These are phyloP conservation scores for Adansonia digitata DNA, from an alignment of 345 rosid species.

Conservation along the genomic window DNA sequence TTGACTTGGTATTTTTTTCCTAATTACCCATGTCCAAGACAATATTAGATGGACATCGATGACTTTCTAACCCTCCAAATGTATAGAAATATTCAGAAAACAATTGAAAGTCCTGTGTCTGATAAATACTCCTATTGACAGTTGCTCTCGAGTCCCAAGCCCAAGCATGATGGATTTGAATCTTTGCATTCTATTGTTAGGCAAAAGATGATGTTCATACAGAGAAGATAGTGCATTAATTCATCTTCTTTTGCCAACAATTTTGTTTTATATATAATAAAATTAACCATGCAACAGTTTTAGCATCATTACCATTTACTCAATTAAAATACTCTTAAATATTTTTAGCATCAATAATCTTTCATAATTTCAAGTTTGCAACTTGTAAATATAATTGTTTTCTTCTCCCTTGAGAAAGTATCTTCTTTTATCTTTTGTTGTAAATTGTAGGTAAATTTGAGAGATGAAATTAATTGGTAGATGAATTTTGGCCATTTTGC, in stretches of 20 bases:
- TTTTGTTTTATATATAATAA: no score
- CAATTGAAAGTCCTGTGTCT: not conserved
- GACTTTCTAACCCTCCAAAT: not conserved
- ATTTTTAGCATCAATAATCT: not conserved
- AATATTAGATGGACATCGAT: not conserved
- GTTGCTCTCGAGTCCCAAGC: not conserved
- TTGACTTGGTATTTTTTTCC: not conserved
- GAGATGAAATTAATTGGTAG: not conserved
- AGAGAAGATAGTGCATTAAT: not conserved
- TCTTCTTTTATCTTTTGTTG: no score
- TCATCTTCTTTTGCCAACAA: not conserved
- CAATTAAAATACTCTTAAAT: not conserved
- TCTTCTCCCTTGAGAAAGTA: not conserved
- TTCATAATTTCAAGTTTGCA: no score
- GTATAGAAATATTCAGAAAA: not conserved
- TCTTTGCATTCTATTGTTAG: not conserved
- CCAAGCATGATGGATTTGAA: not conserved
- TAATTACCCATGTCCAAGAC: not conserved
- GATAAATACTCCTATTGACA: not conserved
- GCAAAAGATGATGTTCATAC: not conserved
- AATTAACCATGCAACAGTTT: no score
- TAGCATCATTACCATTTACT: not conserved
- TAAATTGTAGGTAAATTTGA: not conserved
- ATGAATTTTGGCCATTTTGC: not conserved
- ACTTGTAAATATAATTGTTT: not conserved